Conservation (phyloP, 371 early-diverging fungal genomes). For the Apophysomyces elegans region DNA sequence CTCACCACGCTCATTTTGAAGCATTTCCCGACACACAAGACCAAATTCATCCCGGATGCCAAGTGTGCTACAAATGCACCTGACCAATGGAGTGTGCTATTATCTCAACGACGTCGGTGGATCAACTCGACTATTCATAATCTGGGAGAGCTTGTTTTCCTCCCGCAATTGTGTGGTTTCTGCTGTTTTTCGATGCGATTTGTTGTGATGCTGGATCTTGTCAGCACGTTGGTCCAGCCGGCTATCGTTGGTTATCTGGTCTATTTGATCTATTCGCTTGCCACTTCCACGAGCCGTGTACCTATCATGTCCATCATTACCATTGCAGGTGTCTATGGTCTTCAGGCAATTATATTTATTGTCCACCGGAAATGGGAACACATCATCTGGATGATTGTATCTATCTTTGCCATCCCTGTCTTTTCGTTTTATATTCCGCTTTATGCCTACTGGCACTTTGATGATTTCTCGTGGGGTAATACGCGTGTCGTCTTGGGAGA, state of each 20-base stretch:
- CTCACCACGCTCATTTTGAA: conserved; percentile 96
- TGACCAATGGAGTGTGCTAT: conserved; percentile 84
- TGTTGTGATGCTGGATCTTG: conserved; percentile 85
- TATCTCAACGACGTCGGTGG: conserved; percentile 94
- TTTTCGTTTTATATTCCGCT: conserved; percentile 80
- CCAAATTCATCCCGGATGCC: conserved; percentile 93
- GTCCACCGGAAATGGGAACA: conserved; percentile 86
- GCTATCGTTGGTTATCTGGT: conserved; percentile 79
- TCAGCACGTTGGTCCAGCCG: conserved; percentile 85
- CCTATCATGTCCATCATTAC: conserved; percentile 63
- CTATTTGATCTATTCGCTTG: conserved; percentile 62
- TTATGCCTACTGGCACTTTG: conserved; percentile 94
- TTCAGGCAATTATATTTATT: conserved; percentile 84
- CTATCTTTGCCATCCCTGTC: conserved; percentile 81
- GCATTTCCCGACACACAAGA: conserved; percentile 91
- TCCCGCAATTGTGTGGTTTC: conserved; percentile 87
- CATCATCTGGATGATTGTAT: conserved; percentile 95
- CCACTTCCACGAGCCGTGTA: conserved; percentile 37
- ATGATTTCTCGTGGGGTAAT: conserved; percentile 97
- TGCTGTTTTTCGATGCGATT: conserved; percentile 95
- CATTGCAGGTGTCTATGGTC: conserved; percentile 76
- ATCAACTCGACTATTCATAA: conserved; percentile 95
- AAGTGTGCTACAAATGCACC: conserved; percentile 93
- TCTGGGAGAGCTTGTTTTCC: conserved; percentile 80
- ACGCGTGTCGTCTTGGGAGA: conserved; percentile 87